A percentile compares a stretch with the other conserved stretches of the same genome.
Conservation (phyloP, 768 basidiomycete genomes). For the Rhodotorula diobovata region DNA sequence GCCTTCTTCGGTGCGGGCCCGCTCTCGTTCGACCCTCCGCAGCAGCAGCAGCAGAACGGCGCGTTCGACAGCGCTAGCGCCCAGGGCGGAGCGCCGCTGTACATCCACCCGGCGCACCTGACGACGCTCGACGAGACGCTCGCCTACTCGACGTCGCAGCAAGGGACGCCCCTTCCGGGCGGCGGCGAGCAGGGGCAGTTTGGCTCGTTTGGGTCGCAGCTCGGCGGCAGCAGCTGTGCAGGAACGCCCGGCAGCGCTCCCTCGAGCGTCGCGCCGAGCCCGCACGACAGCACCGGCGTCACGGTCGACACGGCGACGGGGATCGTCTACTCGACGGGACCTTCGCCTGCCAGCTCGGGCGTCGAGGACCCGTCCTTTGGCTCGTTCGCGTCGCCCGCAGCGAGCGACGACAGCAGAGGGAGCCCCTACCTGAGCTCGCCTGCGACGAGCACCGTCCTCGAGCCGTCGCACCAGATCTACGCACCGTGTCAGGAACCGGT, state of each 20-base stretch:
- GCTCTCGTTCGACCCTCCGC: slow-evolving; percentile 13
- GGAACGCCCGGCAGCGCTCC: background rate
- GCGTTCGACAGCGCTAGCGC: background rate
- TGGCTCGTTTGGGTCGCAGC: background rate
- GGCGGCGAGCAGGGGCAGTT: background rate
- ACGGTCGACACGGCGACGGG: background rate
- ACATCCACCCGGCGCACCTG: slow-evolving; percentile 26
- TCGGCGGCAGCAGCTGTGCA: background rate
- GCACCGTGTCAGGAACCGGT: background rate
- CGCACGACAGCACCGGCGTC: background rate
- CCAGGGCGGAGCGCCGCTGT: background rate
- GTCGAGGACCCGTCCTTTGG: slow-evolving; percentile 10
- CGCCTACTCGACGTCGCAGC: slow-evolving; percentile 4
- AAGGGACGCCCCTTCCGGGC: background rate
- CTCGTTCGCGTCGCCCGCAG: background rate
- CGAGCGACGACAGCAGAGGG: background rate
- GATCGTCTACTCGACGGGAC: background rate
- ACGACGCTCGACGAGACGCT: slow-evolving; percentile 25
- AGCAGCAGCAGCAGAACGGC: background rate
- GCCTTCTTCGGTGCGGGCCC: background rate
- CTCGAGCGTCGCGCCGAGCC: background rate
- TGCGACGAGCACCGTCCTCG: background rate
- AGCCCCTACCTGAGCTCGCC: background rate
- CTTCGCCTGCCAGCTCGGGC: slow-evolving; percentile 16
- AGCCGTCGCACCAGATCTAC: background rate